Evolutionary conservation across 371 early-diverging fungal species (phyloP), one percentile per base, ranked within the genome.

Genomic region (Capillidium rhysosporum): DNA sequence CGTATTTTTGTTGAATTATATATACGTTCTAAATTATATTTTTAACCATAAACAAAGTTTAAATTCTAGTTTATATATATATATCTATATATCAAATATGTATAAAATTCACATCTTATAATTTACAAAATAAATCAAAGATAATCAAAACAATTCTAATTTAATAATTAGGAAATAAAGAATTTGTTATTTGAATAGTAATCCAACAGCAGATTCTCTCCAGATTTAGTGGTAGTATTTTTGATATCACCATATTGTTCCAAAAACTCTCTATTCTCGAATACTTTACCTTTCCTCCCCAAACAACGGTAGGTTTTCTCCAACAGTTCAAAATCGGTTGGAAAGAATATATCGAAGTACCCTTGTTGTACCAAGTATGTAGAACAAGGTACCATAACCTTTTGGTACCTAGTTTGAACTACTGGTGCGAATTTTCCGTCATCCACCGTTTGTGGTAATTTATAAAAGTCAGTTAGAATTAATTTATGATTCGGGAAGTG

Each of bases 261-360:
- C 56, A 89, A 69, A 68, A 94, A 92, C 30, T 85, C 81, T 25
- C 70, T 66, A 59, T 94, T 90, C 0, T 79, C 77, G 56, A 87
- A 57, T 9, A 91, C 77, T 52, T 70, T 64, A 45, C 0, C 58
- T 34, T 34, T 4, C 34, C 34, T 60, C 12, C 34, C n/a, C n/a
- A n/a, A n/a, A n/a, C n/a, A n/a, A n/a, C n/a, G n/a, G 65, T 97
- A 91, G 68, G 94, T 69, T 26, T 79, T 77, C 52, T 67, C 62
- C 58, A 92, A 57, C 24, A 89, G 64, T 60, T 86, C 88, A 70
- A 93, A 95, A 63, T 97, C 80, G 23, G 93, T 93, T 2, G 98
- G 95, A 66, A 94, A 97, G 62, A 97, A 91, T 29, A 94, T 92
- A 63, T 97, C 97, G 63, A 93, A 94, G 82, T 82, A 91, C n/a